phyloP scores from a whole-genome alignment of 2,329 filamentous ascomycete genomes.

The Fusarium pseudoanthophilum region DNA sequence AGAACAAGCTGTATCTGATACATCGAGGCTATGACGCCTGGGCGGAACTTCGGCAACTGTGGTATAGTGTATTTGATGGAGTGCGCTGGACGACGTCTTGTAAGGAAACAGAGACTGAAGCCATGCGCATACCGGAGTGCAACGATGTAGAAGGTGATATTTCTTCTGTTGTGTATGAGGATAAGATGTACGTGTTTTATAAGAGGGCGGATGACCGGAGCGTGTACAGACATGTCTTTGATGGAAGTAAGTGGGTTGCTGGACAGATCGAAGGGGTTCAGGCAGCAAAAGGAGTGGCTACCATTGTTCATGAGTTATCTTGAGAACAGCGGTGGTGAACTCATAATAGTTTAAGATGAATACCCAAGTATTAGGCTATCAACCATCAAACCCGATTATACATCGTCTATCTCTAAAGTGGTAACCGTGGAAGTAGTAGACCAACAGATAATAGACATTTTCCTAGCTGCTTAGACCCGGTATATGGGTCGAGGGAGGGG shows the following conservation, averaged over 20 bases:
- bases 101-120: not conserved
- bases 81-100: not conserved
- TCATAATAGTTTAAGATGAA: not conserved
- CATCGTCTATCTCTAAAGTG: not conserved
- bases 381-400: not conserved
- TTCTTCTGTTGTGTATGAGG: not conserved
- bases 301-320: not conserved
- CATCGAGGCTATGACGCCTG: not conserved
- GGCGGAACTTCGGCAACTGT: not conserved
- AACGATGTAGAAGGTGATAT: not conserved
- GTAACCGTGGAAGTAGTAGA: not conserved
- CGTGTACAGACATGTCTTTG: not conserved
- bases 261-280: not conserved
- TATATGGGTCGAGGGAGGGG: too few species aligned
- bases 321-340: not conserved
- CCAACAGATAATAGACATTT: not conserved
- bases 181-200: not conserved
- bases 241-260: not conserved
- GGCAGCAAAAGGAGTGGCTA: not conserved
- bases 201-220: not conserved
- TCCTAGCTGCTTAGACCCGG: fast-evolving
- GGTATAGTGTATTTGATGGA: not conserved
- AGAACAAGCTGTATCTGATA: not conserved
- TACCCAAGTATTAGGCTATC: not conserved
- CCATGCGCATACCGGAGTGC: not conserved